Conservation (phyloP, 768 basidiomycete species). For the Boletus coccyginus region DNA sequence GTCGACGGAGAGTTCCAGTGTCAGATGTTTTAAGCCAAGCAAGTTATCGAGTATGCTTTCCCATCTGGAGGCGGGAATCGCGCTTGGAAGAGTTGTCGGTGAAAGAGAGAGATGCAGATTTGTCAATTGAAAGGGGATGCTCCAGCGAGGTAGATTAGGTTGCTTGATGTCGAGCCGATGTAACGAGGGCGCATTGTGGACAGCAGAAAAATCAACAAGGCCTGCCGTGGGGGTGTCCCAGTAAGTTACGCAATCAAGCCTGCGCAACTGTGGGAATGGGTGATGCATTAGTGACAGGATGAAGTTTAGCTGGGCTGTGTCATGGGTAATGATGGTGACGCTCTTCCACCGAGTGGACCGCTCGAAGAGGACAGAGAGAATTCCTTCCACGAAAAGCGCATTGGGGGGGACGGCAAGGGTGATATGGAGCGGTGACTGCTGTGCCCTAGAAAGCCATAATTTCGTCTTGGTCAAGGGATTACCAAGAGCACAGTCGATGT, state of each 20-base stretch:
- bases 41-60: conserved; percentile 37
- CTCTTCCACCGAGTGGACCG: conserved; percentile 44
- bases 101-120: conserved; percentile 35
- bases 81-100: conserved; percentile 14
- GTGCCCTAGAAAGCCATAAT: conserved; percentile 51
- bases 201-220: conserved; percentile 28
- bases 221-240: conserved; percentile 23
- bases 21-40: conserved; percentile 39
- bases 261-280: conserved; percentile 37
- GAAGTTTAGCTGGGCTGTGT: conserved; percentile 37
- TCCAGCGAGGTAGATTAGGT: conserved; percentile 35
- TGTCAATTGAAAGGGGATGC: conserved; percentile 35
- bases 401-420: conserved; percentile 39
- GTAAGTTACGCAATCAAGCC: conserved; percentile 32
- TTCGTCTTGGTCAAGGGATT: conserved; percentile 41
- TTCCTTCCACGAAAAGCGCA: conserved; percentile 27
- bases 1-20: conserved; percentile 36
- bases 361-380: conserved; percentile 40
- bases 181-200: conserved; percentile 36
- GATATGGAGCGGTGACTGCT: conserved; percentile 42
- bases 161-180: conserved; percentile 33
- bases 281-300: conserved; percentile 38
- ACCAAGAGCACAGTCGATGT: conserved; percentile 46
- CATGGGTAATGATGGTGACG: conserved; percentile 39
- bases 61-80: conserved; percentile 24